Evolutionary conservation across 148 eudicot genomes (phyloP).

Genomic region (Amaranthus palmeri): DNA sequence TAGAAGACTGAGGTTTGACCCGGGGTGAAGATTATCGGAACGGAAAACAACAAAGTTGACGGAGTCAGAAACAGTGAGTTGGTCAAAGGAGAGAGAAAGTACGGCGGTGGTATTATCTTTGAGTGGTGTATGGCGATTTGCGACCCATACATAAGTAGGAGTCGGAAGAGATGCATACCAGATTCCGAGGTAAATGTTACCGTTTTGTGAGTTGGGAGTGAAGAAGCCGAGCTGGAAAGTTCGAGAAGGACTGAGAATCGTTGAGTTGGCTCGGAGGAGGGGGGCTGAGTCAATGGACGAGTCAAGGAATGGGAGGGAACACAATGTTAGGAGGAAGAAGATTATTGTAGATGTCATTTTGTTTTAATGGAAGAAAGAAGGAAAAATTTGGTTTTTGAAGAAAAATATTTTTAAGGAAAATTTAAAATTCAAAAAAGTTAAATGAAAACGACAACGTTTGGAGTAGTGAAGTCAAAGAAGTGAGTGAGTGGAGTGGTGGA

Average conservation of each 20-base stretch:
- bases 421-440: background rate
- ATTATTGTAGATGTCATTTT: background rate
- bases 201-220: slow-evolving; percentile 29
- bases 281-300: background rate
- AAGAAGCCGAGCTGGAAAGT: slow-evolving; percentile 61
- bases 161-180: slow-evolving; percentile 62
- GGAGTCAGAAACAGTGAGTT: slow-evolving; percentile 29
- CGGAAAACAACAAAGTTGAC: slow-evolving; percentile 35
- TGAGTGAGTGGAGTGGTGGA: background rate
- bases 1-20: slow-evolving; percentile 31
- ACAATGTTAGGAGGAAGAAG: background rate
- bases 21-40: slow-evolving; percentile 25
- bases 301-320: background rate
- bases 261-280: slow-evolving; percentile 28
- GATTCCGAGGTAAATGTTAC: slow-evolving; percentile 49
- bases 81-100: slow-evolving; percentile 35
- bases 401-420: background rate
- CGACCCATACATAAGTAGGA: slow-evolving; percentile 68
- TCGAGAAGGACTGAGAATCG: slow-evolving; percentile 37
- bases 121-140: slow-evolving; percentile 53
- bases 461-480: background rate
- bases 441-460: background rate
- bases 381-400: background rate
- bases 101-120: slow-evolving; percentile 25
- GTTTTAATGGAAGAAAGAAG: background rate